phyloP scores from a whole-genome alignment of 257 asterid genomes.

The Petunia secreta region DNA sequence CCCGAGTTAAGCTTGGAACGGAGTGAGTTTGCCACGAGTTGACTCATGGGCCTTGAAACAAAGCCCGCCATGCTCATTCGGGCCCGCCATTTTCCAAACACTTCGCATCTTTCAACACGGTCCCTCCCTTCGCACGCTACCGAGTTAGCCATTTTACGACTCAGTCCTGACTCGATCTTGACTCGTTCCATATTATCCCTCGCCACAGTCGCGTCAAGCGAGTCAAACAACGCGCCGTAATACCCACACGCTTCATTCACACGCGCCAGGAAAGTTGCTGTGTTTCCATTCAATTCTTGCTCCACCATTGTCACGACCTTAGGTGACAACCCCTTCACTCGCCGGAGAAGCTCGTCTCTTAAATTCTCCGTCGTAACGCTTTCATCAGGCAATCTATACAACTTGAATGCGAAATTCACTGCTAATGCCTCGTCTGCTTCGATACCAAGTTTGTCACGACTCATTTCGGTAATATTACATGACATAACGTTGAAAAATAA shows the following conservation, averaged over 20 bases:
- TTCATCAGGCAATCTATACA: conserved; percentile 77
- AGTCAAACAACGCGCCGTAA: conserved; percentile 68
- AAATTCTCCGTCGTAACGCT: conserved; percentile 85
- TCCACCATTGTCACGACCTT: conserved; percentile 73
- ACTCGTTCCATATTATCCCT: conserved; percentile 54
- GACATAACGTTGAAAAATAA: conserved; percentile 40
- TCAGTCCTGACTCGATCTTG: conserved; percentile 72
- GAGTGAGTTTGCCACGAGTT: conserved; percentile 56
- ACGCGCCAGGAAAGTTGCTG: conserved; percentile 70
- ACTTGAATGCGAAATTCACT: conserved; percentile 72
- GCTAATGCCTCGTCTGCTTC: conserved; percentile 59
- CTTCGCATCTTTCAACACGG: conserved; percentile 85
- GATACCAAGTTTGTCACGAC: conserved; percentile 46
- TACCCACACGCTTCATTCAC: conserved; percentile 62
- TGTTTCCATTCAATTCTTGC: conserved; percentile 76
- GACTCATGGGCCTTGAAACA: conserved; percentile 51
- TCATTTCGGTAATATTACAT: conserved; percentile 38
- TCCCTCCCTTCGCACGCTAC: conserved; percentile 93
- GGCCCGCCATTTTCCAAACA: conserved; percentile 92
- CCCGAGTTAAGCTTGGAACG: conserved; percentile 55
- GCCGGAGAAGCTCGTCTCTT: conserved; percentile 75
- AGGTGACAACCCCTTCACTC: conserved; percentile 70
- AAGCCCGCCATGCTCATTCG: conserved; percentile 88
- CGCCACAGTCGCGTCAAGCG: conserved; percentile 62
- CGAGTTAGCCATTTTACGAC: conserved; percentile 76